Percentiles rank a stretch among this genome's conserved stretches.
These are phyloP conservation scores for Solanum clarkiae DNA, from an alignment of 257 asterid genomes.

Conservation along the genomic window DNA sequence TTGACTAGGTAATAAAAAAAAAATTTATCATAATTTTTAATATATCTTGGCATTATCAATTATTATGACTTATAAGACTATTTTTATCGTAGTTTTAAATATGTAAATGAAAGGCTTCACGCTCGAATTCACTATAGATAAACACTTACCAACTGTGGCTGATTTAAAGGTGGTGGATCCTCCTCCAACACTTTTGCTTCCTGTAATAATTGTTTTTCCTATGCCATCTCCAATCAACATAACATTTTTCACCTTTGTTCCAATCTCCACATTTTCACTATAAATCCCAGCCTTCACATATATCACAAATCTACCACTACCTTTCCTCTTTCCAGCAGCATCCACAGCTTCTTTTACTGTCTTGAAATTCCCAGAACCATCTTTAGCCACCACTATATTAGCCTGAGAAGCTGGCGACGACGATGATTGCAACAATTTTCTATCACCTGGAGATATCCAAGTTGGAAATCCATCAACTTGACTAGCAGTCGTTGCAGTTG, in stretches of 20 bases:
- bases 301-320: slow-evolving; percentile 50
- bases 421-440: slow-evolving; percentile 16
- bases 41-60: background rate
- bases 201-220: slow-evolving; percentile 79
- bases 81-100: too few species aligned
- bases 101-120: too few species aligned
- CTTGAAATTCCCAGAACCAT: slow-evolving; percentile 37
- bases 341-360: slow-evolving; percentile 43
- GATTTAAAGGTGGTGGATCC: slow-evolving; percentile 69
- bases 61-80: background rate
- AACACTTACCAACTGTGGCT: slow-evolving; percentile 70
- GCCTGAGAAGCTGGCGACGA: background rate
- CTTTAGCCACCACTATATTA: slow-evolving; percentile 9
- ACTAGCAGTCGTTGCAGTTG: background rate
- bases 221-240: slow-evolving; percentile 85
- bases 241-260: slow-evolving; percentile 29
- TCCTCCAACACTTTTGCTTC: slow-evolving; percentile 67
- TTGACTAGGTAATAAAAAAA: background rate
- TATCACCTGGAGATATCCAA: slow-evolving; percentile 53
- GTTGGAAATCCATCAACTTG: slow-evolving; percentile 38
- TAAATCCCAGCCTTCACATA: slow-evolving; percentile 65
- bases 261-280: slow-evolving; percentile 59
- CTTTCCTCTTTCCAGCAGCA: slow-evolving; percentile 36
- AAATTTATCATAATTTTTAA: too few species aligned
- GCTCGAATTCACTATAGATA: background rate